Percentiles rank a stretch among this genome's conserved stretches.
Conservation (phyloP, 495 filamentous ascomycete species). For the Hyaloscypha bicolor region DNA sequence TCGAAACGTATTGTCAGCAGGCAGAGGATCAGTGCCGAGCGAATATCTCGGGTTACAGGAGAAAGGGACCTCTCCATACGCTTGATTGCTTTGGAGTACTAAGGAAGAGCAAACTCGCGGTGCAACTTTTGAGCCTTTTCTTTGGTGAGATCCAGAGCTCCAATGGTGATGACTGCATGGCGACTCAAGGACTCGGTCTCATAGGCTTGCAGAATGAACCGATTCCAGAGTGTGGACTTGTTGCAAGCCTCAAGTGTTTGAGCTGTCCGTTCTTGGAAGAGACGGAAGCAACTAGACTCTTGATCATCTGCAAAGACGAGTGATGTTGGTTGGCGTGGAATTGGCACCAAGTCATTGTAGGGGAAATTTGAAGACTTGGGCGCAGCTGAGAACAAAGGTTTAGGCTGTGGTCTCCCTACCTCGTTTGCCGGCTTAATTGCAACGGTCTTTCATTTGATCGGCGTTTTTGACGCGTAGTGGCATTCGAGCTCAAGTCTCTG, state of each 20-base stretch:
- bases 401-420: no score
- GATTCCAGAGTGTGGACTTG: conserved; percentile 59
- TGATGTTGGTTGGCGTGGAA: not conserved
- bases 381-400: no score
- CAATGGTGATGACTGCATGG: conserved; percentile 63
- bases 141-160: conserved; percentile 57
- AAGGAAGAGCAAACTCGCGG: conserved; percentile 4
- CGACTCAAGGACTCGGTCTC: conserved; percentile 58
- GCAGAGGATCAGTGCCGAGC: conserved; percentile 6
- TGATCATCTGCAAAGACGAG: conserved; percentile 24
- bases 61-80: not conserved
- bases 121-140: conserved; percentile 17
- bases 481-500: conserved; percentile 50
- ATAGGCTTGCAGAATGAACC: conserved; percentile 55
- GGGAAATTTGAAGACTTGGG: no score
- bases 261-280: conserved; percentile 56
- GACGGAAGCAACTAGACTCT: conserved; percentile 57
- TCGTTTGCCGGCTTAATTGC: not conserved
- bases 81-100: conserved; percentile 9
- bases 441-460: conserved; percentile 20
- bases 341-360: not conserved
- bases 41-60: not conserved
- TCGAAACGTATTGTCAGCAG: conserved; percentile 10
- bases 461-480: conserved; percentile 43
- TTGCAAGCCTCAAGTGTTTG: conserved; percentile 60